phyloP scores from a whole-genome alignment of 768 basidiomycete species.

The Pulveroboletus sp. region DNA sequence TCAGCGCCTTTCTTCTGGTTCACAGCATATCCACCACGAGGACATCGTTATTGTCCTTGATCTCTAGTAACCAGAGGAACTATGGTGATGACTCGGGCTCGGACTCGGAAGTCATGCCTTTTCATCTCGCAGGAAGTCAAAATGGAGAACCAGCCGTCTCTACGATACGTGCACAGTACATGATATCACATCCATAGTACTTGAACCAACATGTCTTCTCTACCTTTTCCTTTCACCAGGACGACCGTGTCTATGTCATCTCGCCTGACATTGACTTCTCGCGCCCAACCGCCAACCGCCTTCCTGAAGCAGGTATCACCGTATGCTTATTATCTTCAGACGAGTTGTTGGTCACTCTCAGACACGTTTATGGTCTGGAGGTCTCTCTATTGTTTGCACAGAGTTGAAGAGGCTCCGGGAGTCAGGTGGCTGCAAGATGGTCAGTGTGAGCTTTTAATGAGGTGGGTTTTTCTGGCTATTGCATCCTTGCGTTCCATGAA shows the following conservation, averaged over 20 bases:
- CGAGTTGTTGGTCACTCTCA: slow-evolving; percentile 9
- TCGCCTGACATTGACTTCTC: slow-evolving; percentile 25
- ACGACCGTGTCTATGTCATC: slow-evolving; percentile 24
- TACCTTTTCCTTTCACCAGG: too few species aligned
- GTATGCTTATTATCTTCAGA: slow-evolving; percentile 19
- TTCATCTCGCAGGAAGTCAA: slow-evolving; percentile 44
- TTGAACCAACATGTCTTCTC: background rate
- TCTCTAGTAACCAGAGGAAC: slow-evolving; percentile 19
- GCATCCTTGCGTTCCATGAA: too few species aligned
- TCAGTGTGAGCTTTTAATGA: slow-evolving; percentile 23
- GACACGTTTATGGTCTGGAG: too few species aligned
- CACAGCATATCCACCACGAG: slow-evolving; percentile 38
- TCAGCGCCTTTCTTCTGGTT: slow-evolving; percentile 21
- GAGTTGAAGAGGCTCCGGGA: too few species aligned
- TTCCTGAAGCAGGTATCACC: slow-evolving; percentile 31
- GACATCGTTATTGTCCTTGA: slow-evolving; percentile 28
- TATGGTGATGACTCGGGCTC: too few species aligned
- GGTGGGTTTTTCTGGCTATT: too few species aligned
- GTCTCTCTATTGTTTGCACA: slow-evolving; percentile 52
- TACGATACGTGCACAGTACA: slow-evolving; percentile 36
- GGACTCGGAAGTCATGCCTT: slow-evolving; percentile 26
- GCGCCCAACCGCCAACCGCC: slow-evolving; percentile 23
- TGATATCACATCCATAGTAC: too few species aligned
- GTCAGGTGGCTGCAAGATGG: too few species aligned
- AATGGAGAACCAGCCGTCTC: slow-evolving; percentile 43